phyloP scores from a whole-genome alignment of 1,139 yeast species.

The Blastobotrys ciferrii region DNA sequence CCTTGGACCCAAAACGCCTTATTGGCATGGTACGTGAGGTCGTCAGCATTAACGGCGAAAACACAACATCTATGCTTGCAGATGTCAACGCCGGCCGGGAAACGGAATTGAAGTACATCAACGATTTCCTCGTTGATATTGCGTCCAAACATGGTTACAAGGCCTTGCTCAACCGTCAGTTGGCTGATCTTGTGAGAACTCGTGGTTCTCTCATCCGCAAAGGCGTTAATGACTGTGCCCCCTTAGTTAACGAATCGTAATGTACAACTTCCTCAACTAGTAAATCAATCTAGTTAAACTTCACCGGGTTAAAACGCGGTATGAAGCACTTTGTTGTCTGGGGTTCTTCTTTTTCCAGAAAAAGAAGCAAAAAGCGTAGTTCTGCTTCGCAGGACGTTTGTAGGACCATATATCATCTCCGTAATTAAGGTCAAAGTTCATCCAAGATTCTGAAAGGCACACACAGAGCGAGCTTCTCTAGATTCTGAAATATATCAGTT shows the following conservation, averaged over 20 bases:
- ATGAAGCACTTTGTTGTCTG: too few relatives aligned
- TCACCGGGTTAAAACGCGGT: too few relatives aligned
- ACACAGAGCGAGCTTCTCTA: too few relatives aligned
- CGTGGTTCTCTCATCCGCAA: slow-evolving; percentile 18
- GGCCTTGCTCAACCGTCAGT: slow-evolving; percentile 48
- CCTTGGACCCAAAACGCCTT: slow-evolving; percentile 46
- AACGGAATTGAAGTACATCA: slow-evolving; percentile 78
- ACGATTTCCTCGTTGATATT: slow-evolving; percentile 62
- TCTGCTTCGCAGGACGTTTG: too few relatives aligned
- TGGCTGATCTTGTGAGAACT: slow-evolving; percentile 46
- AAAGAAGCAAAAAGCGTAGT: too few relatives aligned
- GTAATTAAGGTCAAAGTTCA: too few relatives aligned
- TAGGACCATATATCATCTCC: too few relatives aligned
- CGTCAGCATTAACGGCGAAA: slow-evolving; percentile 49
- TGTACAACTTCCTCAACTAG: too few relatives aligned
- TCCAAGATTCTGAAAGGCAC: too few relatives aligned
- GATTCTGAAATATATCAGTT: too few relatives aligned
- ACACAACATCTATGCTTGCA: slow-evolving; percentile 86
- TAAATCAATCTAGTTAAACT: too few relatives aligned
- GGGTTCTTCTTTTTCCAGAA: too few relatives aligned
- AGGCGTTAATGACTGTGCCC: slow-evolving; percentile 18
- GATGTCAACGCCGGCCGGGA: slow-evolving; percentile 60
- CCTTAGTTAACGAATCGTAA: slow-evolving; percentile 11
- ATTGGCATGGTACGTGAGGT: slow-evolving; percentile 48
- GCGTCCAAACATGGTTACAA: slow-evolving; percentile 46